Conservation (phyloP, 768 basidiomycete genomes). For the Boletus bicolor region DNA sequence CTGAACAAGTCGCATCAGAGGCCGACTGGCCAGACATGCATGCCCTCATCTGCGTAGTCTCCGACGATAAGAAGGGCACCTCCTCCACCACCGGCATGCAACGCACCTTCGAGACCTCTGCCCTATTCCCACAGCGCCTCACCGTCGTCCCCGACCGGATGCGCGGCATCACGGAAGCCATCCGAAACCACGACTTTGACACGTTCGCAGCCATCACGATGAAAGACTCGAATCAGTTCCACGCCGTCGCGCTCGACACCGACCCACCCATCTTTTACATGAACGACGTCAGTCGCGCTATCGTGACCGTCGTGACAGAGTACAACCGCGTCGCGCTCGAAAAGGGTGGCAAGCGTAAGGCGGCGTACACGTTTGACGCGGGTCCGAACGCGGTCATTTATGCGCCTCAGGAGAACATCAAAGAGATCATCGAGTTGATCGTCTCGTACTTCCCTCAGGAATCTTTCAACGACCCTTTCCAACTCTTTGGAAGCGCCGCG, state of each 20-base stretch:
- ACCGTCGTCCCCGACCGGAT: constrained; percentile 88
- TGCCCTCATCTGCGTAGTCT: constrained; percentile 96
- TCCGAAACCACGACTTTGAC: constrained; percentile 77
- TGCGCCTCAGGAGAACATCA: constrained; percentile 71
- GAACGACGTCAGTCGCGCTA: constrained; percentile 95
- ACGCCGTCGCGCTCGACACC: constrained; percentile 95
- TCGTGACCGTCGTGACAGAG: constrained; percentile 88
- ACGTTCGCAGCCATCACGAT: constrained; percentile 90
- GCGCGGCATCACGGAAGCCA: constrained; percentile 77
- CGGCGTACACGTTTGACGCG: constrained; percentile 98
- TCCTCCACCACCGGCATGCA: constrained; percentile 97
- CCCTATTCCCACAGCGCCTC: constrained; percentile 87
- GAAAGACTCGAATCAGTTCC: constrained; percentile 98
- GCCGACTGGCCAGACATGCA: constrained; percentile 94
- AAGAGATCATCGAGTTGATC: constrained; percentile 73
- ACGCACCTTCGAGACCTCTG: constrained; percentile 88
- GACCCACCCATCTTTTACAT: constrained; percentile 98
- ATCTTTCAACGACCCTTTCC: constrained; percentile 74
- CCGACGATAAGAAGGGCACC: constrained; percentile 94
- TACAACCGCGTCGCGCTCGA: constrained; percentile 79
- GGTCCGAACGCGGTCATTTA: constrained; percentile 99
- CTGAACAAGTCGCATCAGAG: constrained; percentile 80
- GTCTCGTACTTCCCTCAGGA: constrained; percentile 85
- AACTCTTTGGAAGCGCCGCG: constrained; percentile 46
- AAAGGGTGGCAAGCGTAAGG: constrained; percentile 59